Base-by-base conservation (phyloP, 2,329 filamentous ascomycete genomes). In the Neofusicoccum parvum region DNA sequence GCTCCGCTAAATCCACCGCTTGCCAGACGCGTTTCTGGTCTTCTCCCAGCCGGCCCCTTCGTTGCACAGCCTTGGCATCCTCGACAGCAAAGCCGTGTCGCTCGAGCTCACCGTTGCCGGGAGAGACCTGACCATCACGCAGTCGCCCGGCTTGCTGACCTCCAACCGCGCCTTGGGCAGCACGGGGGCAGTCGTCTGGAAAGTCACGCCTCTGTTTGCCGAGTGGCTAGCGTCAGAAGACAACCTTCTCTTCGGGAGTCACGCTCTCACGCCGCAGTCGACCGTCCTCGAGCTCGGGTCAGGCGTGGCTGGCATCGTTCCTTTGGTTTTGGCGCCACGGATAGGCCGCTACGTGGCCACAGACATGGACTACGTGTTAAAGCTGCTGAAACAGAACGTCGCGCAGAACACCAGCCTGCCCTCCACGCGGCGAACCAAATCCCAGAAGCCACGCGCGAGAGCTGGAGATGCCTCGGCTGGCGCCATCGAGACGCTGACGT, bases 121-220 rank as follows among this genome's bases (percentile, higher is more conserved):
- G 64, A 84, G 83, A 62, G 91, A 96, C 73, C 87, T 92, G 66
- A 86, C 85, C 39, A 90, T 98, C 70, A 85, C 88, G 68, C 95
- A 98, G 78, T 96, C 92, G 1, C 94, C 93, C 0, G 87, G 88
- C 10, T 83, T 98, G 10, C 85, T 99, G 43, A 88, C 88, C 1
- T 96, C 93, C 1, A 86, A 88, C 68, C 87, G 93, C 37, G 84
- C 87, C 34, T 89, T 85, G 12, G 90, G 90, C 1, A 93, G 90
- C 1, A 93, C 90, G 1, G 90, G 90, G 51, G 90, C 90, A 90
- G 93, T 97, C 17, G 82, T 98, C 9, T 99, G 95, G 95, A 93
- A 91, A 77, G 90, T 97, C 70, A 94, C 92, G 0, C 92, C 94
- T 9, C 82, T 88, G 50, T 88, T 98, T 73, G 92, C 94, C 23